These are phyloP conservation scores for Penicillium lividum DNA, from an alignment of 495 filamentous ascomycete genomes.

Conservation along the genomic window DNA sequence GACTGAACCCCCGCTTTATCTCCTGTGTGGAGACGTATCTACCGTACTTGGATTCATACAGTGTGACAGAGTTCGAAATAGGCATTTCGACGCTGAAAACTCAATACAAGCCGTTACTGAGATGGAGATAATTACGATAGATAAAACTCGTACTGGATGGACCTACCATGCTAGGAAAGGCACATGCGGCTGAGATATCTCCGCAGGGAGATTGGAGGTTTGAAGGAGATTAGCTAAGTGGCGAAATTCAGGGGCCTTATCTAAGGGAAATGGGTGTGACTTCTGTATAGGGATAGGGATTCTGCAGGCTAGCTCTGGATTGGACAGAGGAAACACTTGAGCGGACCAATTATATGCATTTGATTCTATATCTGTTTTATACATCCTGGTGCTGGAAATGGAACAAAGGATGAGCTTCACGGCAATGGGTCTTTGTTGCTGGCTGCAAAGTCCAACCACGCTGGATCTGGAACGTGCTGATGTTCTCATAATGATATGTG, in stretches of 20 bases:
- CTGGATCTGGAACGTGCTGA: slow-evolving; percentile 6
- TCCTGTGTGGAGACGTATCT: background rate
- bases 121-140: background rate
- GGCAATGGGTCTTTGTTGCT: background rate
- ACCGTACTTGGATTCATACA: background rate
- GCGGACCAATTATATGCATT: background rate
- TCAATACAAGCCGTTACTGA: background rate
- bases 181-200: slow-evolving; percentile 1
- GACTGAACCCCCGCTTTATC: background rate
- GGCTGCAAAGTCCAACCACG: background rate
- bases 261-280: background rate
- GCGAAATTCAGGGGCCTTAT: background rate
- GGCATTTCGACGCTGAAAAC: background rate
- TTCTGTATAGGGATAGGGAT: background rate
- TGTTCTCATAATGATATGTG: slow-evolving; percentile 2
- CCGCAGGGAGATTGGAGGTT: background rate
- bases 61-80: background rate
- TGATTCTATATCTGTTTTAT: background rate
- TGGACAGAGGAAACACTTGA: background rate
- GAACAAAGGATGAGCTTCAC: background rate
- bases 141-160: background rate
- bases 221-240: background rate
- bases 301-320: background rate
- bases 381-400: background rate
- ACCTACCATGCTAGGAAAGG: background rate